A percentile compares a stretch with the other conserved stretches of the same genome.
phyloP scores from a whole-genome alignment of 345 rosid species.

The Murraya paniculata region DNA sequence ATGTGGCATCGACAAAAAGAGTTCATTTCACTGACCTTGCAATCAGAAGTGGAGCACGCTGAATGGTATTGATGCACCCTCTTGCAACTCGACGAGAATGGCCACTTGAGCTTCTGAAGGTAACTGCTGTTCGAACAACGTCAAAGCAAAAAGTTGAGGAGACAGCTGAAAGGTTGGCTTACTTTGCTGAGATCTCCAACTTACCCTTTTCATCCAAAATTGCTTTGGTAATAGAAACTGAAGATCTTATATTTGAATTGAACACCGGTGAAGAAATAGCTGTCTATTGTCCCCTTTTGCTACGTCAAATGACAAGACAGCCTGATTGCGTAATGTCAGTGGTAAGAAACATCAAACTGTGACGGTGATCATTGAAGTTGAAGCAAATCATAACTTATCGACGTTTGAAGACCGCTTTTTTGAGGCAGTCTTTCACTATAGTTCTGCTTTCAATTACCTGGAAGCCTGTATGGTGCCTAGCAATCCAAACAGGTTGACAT shows the following conservation, averaged over 20 bases:
- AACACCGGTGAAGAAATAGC: constrained; percentile 2
- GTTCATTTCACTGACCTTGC: no score
- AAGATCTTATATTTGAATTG: constrained; percentile 4
- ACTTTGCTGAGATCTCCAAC: no score
- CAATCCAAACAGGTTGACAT: background rate
- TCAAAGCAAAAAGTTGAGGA: no score
- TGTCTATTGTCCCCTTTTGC: background rate
- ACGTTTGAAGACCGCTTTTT: background rate
- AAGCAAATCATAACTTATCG: background rate
- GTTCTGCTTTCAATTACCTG: constrained; percentile 2
- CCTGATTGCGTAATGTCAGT: background rate
- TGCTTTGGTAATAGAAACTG: background rate
- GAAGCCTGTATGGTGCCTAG: background rate
- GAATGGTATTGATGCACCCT: no score
- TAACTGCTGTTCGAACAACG: no score
- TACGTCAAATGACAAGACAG: background rate
- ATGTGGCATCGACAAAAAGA: no score
- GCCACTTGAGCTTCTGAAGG: no score
- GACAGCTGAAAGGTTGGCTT: no score
- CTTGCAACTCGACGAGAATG: no score
- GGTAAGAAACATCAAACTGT: constrained; percentile 1
- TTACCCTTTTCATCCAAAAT: background rate
- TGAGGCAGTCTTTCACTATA: constrained; percentile 3
- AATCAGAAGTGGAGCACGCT: no score
- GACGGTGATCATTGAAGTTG: background rate